Conservation (phyloP, 768 basidiomycete species). For the Suillus occidentalis region DNA sequence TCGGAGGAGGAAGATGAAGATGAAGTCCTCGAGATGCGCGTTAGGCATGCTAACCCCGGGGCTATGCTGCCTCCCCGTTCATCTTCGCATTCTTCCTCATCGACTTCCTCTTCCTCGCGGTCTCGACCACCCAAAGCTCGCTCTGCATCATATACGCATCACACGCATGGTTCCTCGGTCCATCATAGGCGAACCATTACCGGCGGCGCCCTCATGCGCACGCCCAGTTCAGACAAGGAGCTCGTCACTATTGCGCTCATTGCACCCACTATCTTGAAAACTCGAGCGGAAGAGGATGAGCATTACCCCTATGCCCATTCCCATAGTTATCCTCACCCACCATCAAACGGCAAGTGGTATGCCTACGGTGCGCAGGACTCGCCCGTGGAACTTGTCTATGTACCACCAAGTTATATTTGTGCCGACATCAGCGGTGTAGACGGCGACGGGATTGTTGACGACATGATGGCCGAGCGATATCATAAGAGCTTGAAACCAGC, state of each 20-base stretch:
- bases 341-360: conserved; percentile 14
- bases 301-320: conserved; percentile 13
- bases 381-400: conserved; percentile 72
- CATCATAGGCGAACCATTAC: conserved; percentile 36
- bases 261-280: conserved; percentile 86
- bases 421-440: conserved; percentile 17
- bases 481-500: conserved; percentile 15
- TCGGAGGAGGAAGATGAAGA: conserved; percentile 50
- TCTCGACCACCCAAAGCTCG: conserved; percentile 32
- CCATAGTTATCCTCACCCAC: conserved; percentile 14
- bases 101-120: conserved; percentile 20
- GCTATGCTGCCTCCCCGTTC: conserved; percentile 34
- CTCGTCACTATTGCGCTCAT: conserved; percentile 72
- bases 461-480: conserved; percentile 20
- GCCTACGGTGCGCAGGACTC: conserved; percentile 38
- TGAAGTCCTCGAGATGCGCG: conserved; percentile 67
- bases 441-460: conserved; percentile 19
- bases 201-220: conserved; percentile 42
- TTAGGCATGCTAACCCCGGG: conserved; percentile 26
- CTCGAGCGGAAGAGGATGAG: conserved; percentile 51
- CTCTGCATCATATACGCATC: conserved; percentile 27
- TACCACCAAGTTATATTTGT: conserved; percentile 46
- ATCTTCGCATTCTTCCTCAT: conserved; percentile 39
- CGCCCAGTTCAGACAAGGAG: conserved; percentile 42
- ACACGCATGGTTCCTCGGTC: conserved; percentile 17